Conservation (phyloP, 768 basidiomycete species). For the Rhizopogon vesiculosus region DNA sequence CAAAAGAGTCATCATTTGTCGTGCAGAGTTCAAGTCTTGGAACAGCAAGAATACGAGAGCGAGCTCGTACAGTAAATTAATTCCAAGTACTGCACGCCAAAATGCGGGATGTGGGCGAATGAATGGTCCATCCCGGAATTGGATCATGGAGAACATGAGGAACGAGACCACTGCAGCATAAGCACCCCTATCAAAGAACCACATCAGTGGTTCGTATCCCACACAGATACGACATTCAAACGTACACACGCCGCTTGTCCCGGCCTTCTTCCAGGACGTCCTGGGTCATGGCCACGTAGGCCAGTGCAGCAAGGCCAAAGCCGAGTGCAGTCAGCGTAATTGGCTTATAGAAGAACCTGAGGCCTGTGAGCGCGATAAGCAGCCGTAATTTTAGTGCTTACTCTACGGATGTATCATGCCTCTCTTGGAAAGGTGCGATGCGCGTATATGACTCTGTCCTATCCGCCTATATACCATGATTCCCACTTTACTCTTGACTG, state of each 20-base stretch:
- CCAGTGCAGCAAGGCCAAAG: slow-evolving; percentile 59
- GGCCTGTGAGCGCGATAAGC: slow-evolving; percentile 1
- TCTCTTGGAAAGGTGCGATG: slow-evolving; percentile 81
- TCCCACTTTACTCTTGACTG: slow-evolving; percentile 10
- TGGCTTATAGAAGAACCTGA: slow-evolving; percentile 86
- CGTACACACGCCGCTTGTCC: slow-evolving; percentile 79
- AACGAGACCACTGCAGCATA: slow-evolving; percentile 75
- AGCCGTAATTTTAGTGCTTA: slow-evolving; percentile 27
- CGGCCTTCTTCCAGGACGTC: slow-evolving; percentile 81
- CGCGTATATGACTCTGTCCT: slow-evolving; percentile 80
- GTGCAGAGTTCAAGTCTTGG: slow-evolving; percentile 76
- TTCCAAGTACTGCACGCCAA: slow-evolving; percentile 75
- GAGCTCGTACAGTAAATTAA: slow-evolving; percentile 82
- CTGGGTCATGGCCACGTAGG: slow-evolving; percentile 79
- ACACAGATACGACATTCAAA: slow-evolving; percentile 3
- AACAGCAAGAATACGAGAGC: slow-evolving; percentile 82
- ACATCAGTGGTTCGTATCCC: background rate
- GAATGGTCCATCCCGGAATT: slow-evolving; percentile 88
- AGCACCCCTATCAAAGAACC: slow-evolving; percentile 48
- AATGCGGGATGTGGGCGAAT: slow-evolving; percentile 85
- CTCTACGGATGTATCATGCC: slow-evolving; percentile 80
- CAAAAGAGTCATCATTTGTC: slow-evolving; percentile 73
- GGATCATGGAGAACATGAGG: slow-evolving; percentile 78
- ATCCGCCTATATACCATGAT: slow-evolving; percentile 52
- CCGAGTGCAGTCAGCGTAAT: slow-evolving; percentile 73